Conservation (phyloP, 1,284 basidiomycete species). For the Abortiporus biennis region DNA sequence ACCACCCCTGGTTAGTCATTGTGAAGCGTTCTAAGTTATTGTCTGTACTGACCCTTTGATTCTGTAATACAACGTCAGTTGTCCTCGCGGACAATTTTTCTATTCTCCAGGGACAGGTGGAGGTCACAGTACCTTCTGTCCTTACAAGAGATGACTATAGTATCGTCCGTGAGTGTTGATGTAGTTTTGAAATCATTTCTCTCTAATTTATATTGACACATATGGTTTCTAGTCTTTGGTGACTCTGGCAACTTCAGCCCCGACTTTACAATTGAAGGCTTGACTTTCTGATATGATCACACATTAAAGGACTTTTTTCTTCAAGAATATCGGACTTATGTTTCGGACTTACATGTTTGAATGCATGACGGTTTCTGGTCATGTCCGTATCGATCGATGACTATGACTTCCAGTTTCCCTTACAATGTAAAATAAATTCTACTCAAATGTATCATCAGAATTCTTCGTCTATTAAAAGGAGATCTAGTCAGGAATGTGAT, state of each 20-base stretch:
- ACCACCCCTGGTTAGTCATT: neutral
- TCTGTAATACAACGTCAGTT: too few species aligned
- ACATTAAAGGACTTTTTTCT: too few species aligned
- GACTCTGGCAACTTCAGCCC: conserved; percentile 30
- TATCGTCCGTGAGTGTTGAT: conserved; percentile 23
- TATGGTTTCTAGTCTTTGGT: conserved; percentile 24
- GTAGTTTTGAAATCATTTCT: neutral
- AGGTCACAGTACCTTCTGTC: conserved; percentile 27
- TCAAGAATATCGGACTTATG: too few species aligned
- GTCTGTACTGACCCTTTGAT: conserved; percentile 21
- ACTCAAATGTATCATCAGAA: too few species aligned
- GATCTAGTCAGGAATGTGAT: too few species aligned
- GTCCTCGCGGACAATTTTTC: conserved; percentile 25
- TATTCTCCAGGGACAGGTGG: conserved; percentile 30
- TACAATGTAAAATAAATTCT: too few species aligned
- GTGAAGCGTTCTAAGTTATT: neutral
- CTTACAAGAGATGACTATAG: conserved; percentile 21
- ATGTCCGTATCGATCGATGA: too few species aligned
- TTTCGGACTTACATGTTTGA: too few species aligned
- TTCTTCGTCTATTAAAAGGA: too few species aligned
- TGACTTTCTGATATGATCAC: too few species aligned
- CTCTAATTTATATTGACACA: conserved; percentile 2
- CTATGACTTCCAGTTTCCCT: too few species aligned
- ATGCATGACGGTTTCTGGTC: too few species aligned
- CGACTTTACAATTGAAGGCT: conserved; percentile 23